Evolutionary conservation across 345 rosid genomes (phyloP).

Genomic region (Brassica carinata): DNA sequence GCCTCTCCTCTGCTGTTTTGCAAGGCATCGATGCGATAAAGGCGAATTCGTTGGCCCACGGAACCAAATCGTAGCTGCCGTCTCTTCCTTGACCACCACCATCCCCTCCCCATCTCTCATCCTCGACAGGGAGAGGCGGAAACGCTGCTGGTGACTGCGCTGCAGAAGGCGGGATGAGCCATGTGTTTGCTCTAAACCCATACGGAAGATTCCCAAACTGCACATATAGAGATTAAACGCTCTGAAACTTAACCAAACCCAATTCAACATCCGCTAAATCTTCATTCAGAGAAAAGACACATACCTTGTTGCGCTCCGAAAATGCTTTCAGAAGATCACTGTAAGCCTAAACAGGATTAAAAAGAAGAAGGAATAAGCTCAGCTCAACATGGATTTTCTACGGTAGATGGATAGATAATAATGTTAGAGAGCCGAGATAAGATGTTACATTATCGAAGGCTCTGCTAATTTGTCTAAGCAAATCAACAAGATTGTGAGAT

Average conservation of each 20-base stretch:
- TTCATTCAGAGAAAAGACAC: conserved; percentile 12
- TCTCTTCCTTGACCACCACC: conserved; percentile 96
- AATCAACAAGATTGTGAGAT: conserved; percentile 87
- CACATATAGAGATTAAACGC: conserved; percentile 18
- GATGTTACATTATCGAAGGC: conserved; percentile 81
- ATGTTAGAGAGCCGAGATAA: background rate
- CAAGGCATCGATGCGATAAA: conserved; percentile 88
- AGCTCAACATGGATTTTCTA: background rate
- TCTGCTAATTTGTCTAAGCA: conserved; percentile 86
- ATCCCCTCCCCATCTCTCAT: conserved; percentile 90
- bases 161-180: conserved; percentile 86
- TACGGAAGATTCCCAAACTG: conserved; percentile 99
- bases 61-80: conserved; percentile 67
- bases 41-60: conserved; percentile 81
- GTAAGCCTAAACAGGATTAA: conserved; percentile 64
- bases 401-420: background rate
- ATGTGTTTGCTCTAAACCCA: conserved; percentile 97
- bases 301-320: conserved; percentile 90
- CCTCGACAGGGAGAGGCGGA: conserved; percentile 83
- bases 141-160: conserved; percentile 70
- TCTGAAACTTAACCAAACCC: background rate
- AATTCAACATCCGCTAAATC: conserved; percentile 5
- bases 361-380: background rate
- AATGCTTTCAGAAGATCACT: conserved; percentile 87
- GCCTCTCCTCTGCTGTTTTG: conserved; percentile 89